Evolutionary conservation across 176 grass and related monocot species (phyloP).

Genomic region (Ananas comosus): DNA sequence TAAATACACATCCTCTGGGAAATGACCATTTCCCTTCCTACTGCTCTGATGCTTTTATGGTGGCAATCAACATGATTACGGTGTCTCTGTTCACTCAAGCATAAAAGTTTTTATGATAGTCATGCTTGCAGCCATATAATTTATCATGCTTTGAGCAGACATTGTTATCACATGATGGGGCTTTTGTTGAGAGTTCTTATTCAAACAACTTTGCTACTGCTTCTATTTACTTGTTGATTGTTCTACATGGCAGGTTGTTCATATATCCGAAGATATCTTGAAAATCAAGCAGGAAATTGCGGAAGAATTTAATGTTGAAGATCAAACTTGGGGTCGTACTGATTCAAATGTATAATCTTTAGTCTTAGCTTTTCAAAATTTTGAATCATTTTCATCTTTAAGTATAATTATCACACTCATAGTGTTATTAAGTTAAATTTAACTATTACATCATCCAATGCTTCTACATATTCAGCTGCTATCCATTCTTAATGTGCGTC

Average conservation of each 20-base stretch:
- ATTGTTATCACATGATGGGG: neutral
- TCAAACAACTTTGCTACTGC: neutral
- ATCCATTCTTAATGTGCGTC: neutral
- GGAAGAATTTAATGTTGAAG: conserved; percentile 67
- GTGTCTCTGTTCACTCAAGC: too few relatives aligned
- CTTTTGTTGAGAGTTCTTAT: neutral
- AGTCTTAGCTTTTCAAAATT: neutral
- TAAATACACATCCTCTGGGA: too few relatives aligned
- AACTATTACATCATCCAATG: too few relatives aligned
- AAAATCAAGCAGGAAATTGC: conserved; percentile 90
- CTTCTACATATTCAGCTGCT: neutral
- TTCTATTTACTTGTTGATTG: conserved; percentile 9
- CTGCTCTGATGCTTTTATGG: too few relatives aligned
- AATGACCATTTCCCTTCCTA: neutral
- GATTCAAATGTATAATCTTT: conserved; percentile 55
- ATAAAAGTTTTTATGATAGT: too few relatives aligned
- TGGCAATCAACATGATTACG: too few relatives aligned
- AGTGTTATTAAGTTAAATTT: too few relatives aligned
- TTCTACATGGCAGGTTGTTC: conserved; percentile 39
- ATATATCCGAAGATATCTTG: conserved; percentile 68
- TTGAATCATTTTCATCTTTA: neutral
- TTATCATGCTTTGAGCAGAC: neutral
- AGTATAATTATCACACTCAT: neutral
- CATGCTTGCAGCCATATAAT: neutral
- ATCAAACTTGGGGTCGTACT: conserved; percentile 63